Percentiles rank a stretch among this genome's conserved stretches.
Evolutionary conservation across 305 asterid genomes (phyloP).

Genomic region (Solanum aculeatissimum): DNA sequence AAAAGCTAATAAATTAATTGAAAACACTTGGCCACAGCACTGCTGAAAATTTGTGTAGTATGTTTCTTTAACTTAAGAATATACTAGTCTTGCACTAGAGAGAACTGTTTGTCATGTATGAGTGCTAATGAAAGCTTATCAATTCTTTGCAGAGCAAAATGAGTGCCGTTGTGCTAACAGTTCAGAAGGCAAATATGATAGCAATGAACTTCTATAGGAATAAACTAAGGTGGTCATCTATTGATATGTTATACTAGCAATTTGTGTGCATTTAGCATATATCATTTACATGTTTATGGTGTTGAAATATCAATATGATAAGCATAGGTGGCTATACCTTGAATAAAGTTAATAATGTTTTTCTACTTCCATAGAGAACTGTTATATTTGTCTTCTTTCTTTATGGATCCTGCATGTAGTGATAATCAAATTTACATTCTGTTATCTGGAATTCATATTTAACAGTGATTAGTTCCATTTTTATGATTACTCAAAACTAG

Average conservation of each 20-base stretch:
- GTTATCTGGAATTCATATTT: not conserved
- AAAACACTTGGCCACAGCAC: not conserved
- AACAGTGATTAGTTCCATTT: not conserved
- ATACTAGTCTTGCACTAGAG: not conserved
- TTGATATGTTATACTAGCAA: not conserved
- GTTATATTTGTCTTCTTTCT: not conserved
- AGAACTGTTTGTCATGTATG: not conserved
- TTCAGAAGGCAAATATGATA: conserved; percentile 56
- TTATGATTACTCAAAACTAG: not conserved
- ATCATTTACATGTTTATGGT: not conserved
- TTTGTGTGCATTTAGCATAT: not conserved
- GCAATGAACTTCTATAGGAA: conserved; percentile 64
- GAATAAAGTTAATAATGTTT: not conserved
- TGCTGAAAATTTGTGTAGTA: not conserved
- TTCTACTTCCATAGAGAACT: not conserved
- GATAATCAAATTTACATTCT: not conserved
- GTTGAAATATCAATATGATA: not conserved
- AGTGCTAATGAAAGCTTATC: conserved; percentile 10
- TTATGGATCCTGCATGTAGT: not conserved
- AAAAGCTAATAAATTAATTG: not conserved
- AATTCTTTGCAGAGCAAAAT: conserved; percentile 41
- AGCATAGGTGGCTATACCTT: not conserved
- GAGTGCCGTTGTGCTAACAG: conserved; percentile 88
- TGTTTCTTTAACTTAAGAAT: not conserved
- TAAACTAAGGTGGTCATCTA: conserved; percentile 50